Conservation (phyloP, 2,329 filamentous ascomycete species). For the Pyricularia pennisetigena region DNA sequence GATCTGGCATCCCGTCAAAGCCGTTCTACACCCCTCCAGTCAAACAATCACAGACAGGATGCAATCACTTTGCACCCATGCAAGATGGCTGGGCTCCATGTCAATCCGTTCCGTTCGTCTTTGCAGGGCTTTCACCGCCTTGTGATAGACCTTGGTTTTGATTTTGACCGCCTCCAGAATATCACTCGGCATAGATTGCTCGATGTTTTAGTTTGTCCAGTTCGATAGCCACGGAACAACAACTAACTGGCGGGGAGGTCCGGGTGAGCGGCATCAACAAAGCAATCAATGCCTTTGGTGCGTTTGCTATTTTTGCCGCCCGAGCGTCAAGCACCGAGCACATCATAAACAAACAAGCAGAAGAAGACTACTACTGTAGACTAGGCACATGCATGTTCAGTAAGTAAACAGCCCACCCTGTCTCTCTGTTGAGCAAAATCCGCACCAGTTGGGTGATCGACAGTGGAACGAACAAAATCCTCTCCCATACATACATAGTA, state of each 20-base stretch:
- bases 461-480: background rate
- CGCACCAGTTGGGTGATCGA: background rate
- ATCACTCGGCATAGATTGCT: background rate
- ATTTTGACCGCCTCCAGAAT: background rate
- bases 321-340: background rate
- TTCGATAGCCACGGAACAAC: background rate
- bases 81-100: background rate
- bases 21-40: background rate
- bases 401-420: background rate
- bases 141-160: background rate
- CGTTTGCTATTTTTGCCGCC: background rate
- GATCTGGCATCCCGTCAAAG: background rate
- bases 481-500: background rate
- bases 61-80: background rate
- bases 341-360: background rate
- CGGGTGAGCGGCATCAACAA: background rate
- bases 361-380: background rate
- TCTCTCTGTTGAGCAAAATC: background rate
- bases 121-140: constrained; percentile 1
- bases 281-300: background rate
- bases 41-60: background rate
- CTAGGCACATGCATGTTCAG: background rate
- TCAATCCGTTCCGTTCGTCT: background rate
- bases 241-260: background rate
- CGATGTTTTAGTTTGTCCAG: background rate